Conservation (phyloP, 768 basidiomycete genomes). For the Hemileccinum impolitum region DNA sequence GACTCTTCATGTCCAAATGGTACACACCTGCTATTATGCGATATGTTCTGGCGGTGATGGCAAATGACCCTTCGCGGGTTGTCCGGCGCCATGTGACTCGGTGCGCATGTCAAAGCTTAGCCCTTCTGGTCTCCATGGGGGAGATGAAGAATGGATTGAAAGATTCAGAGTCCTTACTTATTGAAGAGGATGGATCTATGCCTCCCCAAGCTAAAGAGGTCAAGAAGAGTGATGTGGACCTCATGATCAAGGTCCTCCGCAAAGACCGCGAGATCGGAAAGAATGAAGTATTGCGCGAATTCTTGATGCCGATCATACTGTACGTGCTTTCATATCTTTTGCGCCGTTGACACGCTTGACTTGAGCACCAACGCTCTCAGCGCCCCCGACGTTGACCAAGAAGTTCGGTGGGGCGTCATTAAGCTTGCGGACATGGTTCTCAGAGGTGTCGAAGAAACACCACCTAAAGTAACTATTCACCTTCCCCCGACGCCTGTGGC, state of each 20-base stretch:
- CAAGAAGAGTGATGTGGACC: slow-evolving; percentile 80
- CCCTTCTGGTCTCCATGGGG: slow-evolving; percentile 82
- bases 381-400: slow-evolving; percentile 73
- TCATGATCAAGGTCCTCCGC: slow-evolving; percentile 81
- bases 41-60: slow-evolving; percentile 84
- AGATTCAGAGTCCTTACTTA: slow-evolving; percentile 72
- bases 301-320: slow-evolving; percentile 79
- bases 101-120: slow-evolving; percentile 81
- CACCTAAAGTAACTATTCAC: slow-evolving; percentile 85
- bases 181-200: slow-evolving; percentile 80
- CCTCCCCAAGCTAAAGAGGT: slow-evolving; percentile 69
- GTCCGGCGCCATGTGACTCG: slow-evolving; percentile 87
- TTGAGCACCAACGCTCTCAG: slow-evolving; percentile 35
- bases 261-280: slow-evolving; percentile 85
- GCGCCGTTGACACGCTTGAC: background rate
- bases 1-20: slow-evolving; percentile 87
- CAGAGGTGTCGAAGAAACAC: slow-evolving; percentile 74
- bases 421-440: slow-evolving; percentile 90
- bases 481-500: slow-evolving; percentile 69
- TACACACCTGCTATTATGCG: slow-evolving; percentile 79
- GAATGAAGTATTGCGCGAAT: slow-evolving; percentile 74
- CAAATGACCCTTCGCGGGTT: slow-evolving; percentile 76
- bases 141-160: slow-evolving; percentile 78
- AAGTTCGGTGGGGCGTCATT: slow-evolving; percentile 87
- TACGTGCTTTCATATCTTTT: slow-evolving; percentile 36